Percentiles rank a stretch among this genome's conserved stretches.
These are phyloP conservation scores for Xylaria bambusicola DNA, from an alignment of 495 filamentous ascomycete species.

Conservation along the genomic window DNA sequence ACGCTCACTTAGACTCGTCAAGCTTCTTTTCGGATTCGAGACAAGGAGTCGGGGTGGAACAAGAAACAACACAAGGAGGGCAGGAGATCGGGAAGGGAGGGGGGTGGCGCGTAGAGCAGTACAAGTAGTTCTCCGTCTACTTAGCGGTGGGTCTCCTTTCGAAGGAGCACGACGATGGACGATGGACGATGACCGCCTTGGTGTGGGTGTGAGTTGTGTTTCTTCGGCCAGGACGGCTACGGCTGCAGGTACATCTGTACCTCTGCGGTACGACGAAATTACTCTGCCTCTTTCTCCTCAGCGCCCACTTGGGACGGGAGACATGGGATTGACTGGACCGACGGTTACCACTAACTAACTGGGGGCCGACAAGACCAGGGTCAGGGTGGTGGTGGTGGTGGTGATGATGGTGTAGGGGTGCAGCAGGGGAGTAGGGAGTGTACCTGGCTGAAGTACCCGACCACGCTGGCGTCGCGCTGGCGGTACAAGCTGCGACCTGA, in stretches of 20 bases:
- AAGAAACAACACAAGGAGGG: constrained; percentile 35
- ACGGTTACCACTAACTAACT: constrained; percentile 12
- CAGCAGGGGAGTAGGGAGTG: too few species aligned
- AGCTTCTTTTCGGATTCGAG: constrained; percentile 35
- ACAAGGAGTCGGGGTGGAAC: constrained; percentile 38
- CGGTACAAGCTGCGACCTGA: constrained; percentile 7
- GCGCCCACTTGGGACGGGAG: constrained; percentile 19
- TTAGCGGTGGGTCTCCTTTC: constrained; percentile 17
- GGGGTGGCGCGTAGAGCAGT: constrained; percentile 34
- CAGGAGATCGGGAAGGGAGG: constrained; percentile 39
- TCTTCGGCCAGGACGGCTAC: constrained; percentile 21
- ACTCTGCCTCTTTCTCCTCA: too few species aligned
- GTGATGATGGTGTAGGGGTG: too few species aligned
- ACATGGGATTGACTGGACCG: too few species aligned
- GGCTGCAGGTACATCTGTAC: constrained; percentile 26
- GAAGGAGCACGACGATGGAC: constrained; percentile 20
- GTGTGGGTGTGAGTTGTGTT: constrained; percentile 19
- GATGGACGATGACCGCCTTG: constrained; percentile 20
- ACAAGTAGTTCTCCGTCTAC: constrained; percentile 27
- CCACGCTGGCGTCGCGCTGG: too few species aligned
- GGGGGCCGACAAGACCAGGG: constrained; percentile 14
- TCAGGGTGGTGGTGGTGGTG: too few species aligned
- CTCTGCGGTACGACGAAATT: constrained; percentile 22
- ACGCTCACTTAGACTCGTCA: constrained; percentile 30
- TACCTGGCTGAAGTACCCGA: constrained; percentile 13